Conservation (phyloP, 2,329 filamentous ascomycete genomes). For the Gliomastix tumulicola region DNA sequence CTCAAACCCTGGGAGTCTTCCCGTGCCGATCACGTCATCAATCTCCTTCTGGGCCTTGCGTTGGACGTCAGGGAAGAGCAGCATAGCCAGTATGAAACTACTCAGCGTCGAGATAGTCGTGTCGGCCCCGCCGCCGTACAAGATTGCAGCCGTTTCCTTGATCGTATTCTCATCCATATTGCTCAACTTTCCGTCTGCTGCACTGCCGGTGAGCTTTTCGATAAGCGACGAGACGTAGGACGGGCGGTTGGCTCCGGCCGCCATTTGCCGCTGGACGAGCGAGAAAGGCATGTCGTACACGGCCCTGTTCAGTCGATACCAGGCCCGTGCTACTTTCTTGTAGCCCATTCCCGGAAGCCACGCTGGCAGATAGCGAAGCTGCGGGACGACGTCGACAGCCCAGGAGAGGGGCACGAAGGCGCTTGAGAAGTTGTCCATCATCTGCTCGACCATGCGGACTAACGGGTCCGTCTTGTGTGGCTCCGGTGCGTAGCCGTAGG, state of each 20-base stretch:
- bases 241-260: slow-evolving; percentile 3
- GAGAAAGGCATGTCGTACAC: slow-evolving; percentile 9
- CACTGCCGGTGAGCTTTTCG: slow-evolving; percentile 2
- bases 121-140: not conserved
- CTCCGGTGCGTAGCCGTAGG: slow-evolving; percentile 16
- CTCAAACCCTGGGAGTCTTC: slow-evolving; percentile 13
- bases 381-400: slow-evolving; percentile 13
- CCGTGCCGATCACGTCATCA: slow-evolving; percentile 16
- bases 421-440: slow-evolving; percentile 12
- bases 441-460: slow-evolving; percentile 11
- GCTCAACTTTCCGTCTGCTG: slow-evolving; percentile 1
- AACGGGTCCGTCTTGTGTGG: slow-evolving; percentile 10
- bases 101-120: too few relatives aligned
- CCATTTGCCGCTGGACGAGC: slow-evolving; percentile 14
- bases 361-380: slow-evolving; percentile 3
- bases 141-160: not conserved
- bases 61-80: slow-evolving; percentile 12
- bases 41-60: slow-evolving; percentile 15
- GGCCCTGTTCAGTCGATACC: slow-evolving; percentile 8
- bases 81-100: slow-evolving; percentile 1
- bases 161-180: not conserved
- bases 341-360: slow-evolving; percentile 12
- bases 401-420: slow-evolving; percentile 12
- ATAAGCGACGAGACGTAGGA: slow-evolving; percentile 19
- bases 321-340: slow-evolving; percentile 11